These are phyloP conservation scores for Xylaria arbuscula DNA, from an alignment of 2,329 filamentous ascomycete species.

Conservation along the genomic window DNA sequence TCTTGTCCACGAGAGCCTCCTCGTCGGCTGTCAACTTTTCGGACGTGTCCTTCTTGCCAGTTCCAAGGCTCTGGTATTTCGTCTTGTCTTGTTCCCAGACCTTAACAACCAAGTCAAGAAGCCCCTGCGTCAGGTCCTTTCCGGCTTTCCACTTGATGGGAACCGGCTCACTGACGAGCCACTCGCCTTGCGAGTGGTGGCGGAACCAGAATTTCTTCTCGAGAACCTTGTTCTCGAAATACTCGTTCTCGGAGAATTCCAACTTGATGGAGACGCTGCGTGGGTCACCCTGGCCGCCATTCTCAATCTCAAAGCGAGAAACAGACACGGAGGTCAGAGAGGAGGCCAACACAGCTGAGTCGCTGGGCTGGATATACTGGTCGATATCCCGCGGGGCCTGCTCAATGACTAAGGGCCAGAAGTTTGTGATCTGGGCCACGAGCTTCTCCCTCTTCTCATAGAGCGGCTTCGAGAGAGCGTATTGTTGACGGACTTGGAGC, in stretches of 20 bases:
- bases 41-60: conserved; percentile 61
- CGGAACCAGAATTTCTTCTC: conserved; percentile 96
- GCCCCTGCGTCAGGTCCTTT: conserved; percentile 84
- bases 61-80: conserved; percentile 52
- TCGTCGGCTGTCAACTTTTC: conserved; percentile 65
- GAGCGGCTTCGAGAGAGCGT: conserved; percentile 73
- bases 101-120: conserved; percentile 78
- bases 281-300: conserved; percentile 75
- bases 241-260: conserved; percentile 82
- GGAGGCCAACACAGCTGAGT: conserved; percentile 77
- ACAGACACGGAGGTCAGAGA: conserved; percentile 77
- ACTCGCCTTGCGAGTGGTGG: conserved; percentile 73
- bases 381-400: conserved; percentile 87
- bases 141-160: conserved; percentile 87
- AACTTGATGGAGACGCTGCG: conserved; percentile 82
- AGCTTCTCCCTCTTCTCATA: conserved; percentile 80
- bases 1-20: conserved; percentile 65
- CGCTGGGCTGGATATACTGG: conserved; percentile 84
- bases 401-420: conserved; percentile 96
- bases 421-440: conserved; percentile 80
- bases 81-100: conserved; percentile 72
- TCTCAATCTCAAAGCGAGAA: conserved; percentile 80
- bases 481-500: conserved; percentile 75
- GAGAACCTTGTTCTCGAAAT: conserved; percentile 80
- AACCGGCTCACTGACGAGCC: conserved; percentile 89